Percentiles rank a stretch among this genome's conserved stretches.
phyloP scores from a whole-genome alignment of 352 stramenopile genomes.

The Phytophthora parvispora region DNA sequence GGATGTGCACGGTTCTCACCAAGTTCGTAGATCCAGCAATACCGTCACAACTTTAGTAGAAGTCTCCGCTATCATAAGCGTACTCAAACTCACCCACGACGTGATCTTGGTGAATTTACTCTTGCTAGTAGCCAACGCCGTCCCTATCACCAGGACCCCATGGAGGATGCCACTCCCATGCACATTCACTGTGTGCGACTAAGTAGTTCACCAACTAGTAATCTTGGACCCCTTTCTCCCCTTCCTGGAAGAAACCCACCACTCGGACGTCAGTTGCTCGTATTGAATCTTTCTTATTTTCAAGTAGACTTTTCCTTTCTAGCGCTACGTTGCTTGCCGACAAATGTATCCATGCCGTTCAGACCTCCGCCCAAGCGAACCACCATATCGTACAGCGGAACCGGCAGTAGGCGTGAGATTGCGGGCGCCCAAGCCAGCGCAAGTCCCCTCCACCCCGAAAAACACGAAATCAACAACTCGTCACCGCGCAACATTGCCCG shows the following conservation, averaged over 20 bases:
- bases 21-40: neutral
- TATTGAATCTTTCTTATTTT: no score
- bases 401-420: constrained; percentile 65
- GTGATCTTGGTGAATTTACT: neutral
- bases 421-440: constrained; percentile 61
- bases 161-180: neutral
- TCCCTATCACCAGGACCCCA: neutral
- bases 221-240: no score
- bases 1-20: neutral
- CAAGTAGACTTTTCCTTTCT: constrained; percentile 16
- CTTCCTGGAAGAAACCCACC: no score
- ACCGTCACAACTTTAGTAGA: neutral
- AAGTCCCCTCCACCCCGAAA: constrained; percentile 59
- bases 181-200: no score
- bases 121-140: neutral
- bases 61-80: neutral
- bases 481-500: constrained; percentile 61
- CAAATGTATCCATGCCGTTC: constrained; percentile 84
- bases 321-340: constrained; percentile 63
- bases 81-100: neutral
- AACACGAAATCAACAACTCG: constrained; percentile 77
- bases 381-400: constrained; percentile 61
- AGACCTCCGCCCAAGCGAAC: constrained; percentile 68
- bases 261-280: no score
- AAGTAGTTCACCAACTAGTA: no score